Percentiles rank a stretch among this genome's conserved stretches.
Evolutionary conservation across 202 grass and related monocot genomes (phyloP).

Genomic region (Elaeis oleifera): DNA sequence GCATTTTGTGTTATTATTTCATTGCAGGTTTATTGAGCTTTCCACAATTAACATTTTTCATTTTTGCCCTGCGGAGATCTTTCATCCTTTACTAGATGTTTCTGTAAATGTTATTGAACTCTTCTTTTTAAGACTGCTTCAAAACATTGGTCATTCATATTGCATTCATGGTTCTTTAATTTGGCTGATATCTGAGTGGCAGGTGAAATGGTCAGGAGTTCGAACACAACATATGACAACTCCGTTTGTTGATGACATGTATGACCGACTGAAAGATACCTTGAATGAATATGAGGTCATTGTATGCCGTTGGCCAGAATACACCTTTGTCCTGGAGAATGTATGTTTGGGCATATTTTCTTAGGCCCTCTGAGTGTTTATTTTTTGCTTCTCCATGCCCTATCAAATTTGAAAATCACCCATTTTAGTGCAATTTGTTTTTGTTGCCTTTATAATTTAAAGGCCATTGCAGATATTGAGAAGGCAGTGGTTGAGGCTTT

Average conservation of each 20-base stretch:
- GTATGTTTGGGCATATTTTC: constrained; percentile 36
- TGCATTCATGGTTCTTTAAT: background rate
- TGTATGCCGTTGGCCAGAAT: constrained; percentile 96
- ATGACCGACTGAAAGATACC: constrained; percentile 68
- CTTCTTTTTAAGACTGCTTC: background rate
- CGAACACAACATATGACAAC: constrained; percentile 91
- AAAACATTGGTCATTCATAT: background rate
- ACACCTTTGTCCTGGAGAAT: constrained; percentile 90
- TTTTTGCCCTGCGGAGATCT: background rate
- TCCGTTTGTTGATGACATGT: constrained; percentile 98
- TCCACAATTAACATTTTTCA: background rate
- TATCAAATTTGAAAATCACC: no score
- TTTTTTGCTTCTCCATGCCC: no score
- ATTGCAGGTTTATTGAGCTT: no score
- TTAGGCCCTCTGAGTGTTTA: no score
- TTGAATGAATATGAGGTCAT: constrained; percentile 94
- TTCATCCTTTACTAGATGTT: constrained; percentile 1
- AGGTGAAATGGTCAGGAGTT: constrained; percentile 99
- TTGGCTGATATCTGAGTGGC: constrained; percentile 27
- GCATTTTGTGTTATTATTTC: no score
- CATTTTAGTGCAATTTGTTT: background rate
- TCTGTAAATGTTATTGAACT: background rate
- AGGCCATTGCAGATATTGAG: constrained; percentile 99
- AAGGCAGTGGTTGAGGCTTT: constrained; percentile 76
- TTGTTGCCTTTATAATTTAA: constrained; percentile 35